These are phyloP conservation scores for Flaveria robusta DNA, from an alignment of 129 eudicot species.

Conservation along the genomic window DNA sequence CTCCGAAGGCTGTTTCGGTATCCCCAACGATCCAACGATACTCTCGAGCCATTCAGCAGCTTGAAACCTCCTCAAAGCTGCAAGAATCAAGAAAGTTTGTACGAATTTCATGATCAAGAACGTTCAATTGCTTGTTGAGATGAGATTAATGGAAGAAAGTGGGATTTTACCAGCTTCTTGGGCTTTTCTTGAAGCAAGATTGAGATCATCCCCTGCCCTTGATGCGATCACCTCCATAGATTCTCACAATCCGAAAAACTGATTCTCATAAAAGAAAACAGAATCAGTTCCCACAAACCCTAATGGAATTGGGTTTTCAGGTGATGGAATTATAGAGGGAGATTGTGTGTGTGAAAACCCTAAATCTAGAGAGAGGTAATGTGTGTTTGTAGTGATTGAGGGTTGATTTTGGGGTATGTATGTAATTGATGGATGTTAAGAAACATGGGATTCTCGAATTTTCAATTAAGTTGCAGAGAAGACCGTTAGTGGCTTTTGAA, in stretches of 20 bases:
- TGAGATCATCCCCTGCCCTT: constrained; percentile 52
- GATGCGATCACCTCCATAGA: constrained; percentile 63
- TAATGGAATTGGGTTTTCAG: constrained; percentile 2
- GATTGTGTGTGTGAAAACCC: constrained; percentile 22
- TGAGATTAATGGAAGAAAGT: not conserved
- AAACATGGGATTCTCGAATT: constrained; percentile 9
- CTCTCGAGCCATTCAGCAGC: constrained; percentile 86
- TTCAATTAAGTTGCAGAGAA: constrained; percentile 41
- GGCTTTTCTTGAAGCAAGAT: constrained; percentile 89
- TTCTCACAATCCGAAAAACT: constrained; percentile 25
- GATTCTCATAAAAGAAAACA: constrained; percentile 38
- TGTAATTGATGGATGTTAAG: not conserved
- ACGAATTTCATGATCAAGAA: not conserved
- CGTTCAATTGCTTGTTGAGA: not conserved
- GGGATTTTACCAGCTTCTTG: constrained; percentile 74
- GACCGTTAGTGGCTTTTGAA: constrained; percentile 42
- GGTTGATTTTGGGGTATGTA: too few relatives aligned
- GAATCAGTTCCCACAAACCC: too few relatives aligned
- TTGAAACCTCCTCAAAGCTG: constrained; percentile 80
- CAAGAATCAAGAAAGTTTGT: constrained; percentile 5
- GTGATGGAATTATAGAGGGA: constrained; percentile 4
- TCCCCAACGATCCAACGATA: constrained; percentile 74
- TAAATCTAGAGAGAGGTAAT: not conserved
- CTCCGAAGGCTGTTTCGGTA: constrained; percentile 69
- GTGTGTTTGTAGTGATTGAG: too few relatives aligned